phyloP scores from a whole-genome alignment of 257 asterid species.

The Fraxinus americana region DNA sequence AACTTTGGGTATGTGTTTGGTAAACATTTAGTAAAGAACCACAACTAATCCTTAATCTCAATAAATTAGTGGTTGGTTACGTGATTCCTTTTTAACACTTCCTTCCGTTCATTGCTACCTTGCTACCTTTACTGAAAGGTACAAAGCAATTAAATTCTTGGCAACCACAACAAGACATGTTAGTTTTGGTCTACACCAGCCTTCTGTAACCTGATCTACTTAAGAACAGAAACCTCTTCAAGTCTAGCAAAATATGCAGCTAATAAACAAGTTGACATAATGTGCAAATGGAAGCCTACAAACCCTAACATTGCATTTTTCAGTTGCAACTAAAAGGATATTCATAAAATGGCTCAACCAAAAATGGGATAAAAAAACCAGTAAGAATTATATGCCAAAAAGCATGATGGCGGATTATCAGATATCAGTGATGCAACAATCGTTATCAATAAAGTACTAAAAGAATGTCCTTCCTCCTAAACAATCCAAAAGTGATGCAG shows the following conservation, averaged over 20 bases:
- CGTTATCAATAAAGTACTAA: background rate
- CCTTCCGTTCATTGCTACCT: background rate
- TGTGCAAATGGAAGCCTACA: constrained; percentile 21
- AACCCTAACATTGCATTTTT: constrained; percentile 21
- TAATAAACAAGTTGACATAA: constrained; percentile 19
- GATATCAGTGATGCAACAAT: background rate
- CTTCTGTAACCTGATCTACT: background rate
- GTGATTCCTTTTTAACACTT: background rate
- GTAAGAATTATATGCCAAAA: constrained; percentile 17
- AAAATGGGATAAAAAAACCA: constrained; percentile 19
- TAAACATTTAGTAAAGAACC: constrained; percentile 18
- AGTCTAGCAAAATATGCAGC: background rate
- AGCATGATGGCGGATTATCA: constrained; percentile 7
- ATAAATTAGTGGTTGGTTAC: background rate
- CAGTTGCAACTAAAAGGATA: constrained; percentile 22
- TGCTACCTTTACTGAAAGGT: background rate
- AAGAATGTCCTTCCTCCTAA: constrained; percentile 22
- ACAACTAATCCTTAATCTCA: background rate
- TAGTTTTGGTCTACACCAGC: background rate
- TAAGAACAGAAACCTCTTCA: background rate
- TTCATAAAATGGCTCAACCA: constrained; percentile 21
- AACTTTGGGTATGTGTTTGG: background rate
- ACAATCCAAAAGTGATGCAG: constrained; percentile 12
- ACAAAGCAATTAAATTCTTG: background rate
- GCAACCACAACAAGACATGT: background rate